Base-by-base conservation (phyloP, 2,329 filamentous ascomycete genomes). In the Periconia digitata region DNA sequence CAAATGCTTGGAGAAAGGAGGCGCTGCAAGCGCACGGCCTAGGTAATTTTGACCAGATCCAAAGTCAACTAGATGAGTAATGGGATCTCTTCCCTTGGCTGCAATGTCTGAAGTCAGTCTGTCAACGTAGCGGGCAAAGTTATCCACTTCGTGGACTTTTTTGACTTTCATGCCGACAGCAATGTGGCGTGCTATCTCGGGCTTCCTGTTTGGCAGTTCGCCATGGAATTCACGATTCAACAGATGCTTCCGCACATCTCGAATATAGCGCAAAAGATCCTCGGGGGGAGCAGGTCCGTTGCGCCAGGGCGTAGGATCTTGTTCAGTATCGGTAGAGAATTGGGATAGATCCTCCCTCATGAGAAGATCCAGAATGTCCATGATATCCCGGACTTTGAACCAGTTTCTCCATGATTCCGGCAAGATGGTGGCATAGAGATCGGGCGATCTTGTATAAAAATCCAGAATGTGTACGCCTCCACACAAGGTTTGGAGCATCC, bases 41-140 rank as follows among this genome's bases (percentile, higher is more conserved):
- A 99, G 84, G 64, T 99, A 99, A 66, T 96, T 97, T 70, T 97
- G 92, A 0, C 94, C 94, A 44, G 91, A 96, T 22, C 94, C 94
- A 71, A 97, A 96, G 72, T 99, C 94, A 41, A 97, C 86, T 49
- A 96, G 85, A 73, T 97, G 92, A 0, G 90, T 89, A 51, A 96
- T 85, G 6, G 68, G 64, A 8, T 47, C 72, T 59, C 46, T 65
- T 10, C 57, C 52, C 3, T 60, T 56, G 1, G 51, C 50, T 36
- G 55, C 55, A 36, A 86, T 80, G 1, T 82, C 74, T 2, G 75
- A 66, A 3, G 82, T 79, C 20, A 96, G 79, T 22, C 81, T 79
- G 45, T 90, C 81, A 44, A 97, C 83, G 62, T 92, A 97, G 54
- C 82, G 82, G n/a, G 92, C 88, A 64, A 97, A 96, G 64, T 94